phyloP scores from a whole-genome alignment of 345 rosid species.

The Pistacia integerrima region DNA sequence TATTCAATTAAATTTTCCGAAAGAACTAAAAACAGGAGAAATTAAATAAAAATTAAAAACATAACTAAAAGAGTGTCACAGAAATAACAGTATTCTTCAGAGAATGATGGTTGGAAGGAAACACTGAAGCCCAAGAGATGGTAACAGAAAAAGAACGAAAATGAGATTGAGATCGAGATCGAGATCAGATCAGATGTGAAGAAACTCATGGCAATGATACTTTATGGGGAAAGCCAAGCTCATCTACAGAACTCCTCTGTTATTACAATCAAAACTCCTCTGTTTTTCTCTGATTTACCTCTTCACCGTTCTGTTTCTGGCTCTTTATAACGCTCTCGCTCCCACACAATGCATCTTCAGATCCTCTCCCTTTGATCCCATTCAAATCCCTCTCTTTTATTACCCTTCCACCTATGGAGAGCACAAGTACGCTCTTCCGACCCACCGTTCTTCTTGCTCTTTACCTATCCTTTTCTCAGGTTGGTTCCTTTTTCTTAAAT shows the following conservation, averaged over 20 bases:
- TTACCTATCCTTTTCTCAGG: conserved; percentile 75
- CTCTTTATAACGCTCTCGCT: conserved; percentile 54
- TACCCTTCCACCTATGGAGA: conserved; percentile 80
- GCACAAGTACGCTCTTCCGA: conserved; percentile 79
- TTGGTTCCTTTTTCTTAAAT: conserved; percentile 5
- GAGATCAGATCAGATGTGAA: background rate
- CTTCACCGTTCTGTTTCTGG: conserved; percentile 54
- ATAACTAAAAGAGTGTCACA: no score
- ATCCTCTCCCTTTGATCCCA: conserved; percentile 80
- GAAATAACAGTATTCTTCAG: no score
- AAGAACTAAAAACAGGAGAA: no score
- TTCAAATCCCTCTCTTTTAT: conserved; percentile 67
- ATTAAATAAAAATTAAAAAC: no score
- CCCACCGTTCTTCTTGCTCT: conserved; percentile 70
- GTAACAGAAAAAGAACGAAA: background rate
- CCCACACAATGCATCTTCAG: conserved; percentile 71
- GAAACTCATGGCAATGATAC: conserved; percentile 6
- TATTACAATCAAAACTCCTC: conserved; percentile 77
- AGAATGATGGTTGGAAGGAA: background rate
- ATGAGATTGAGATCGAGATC: background rate
- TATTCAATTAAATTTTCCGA: no score
- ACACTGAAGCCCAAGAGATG: conserved; percentile 5
- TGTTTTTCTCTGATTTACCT: conserved; percentile 73
- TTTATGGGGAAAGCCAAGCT: conserved; percentile 30
- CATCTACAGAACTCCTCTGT: conserved; percentile 40